Evolutionary conservation across 2,329 filamentous ascomycete genomes (phyloP).

Genomic region (Lachnellula willkommii): DNA sequence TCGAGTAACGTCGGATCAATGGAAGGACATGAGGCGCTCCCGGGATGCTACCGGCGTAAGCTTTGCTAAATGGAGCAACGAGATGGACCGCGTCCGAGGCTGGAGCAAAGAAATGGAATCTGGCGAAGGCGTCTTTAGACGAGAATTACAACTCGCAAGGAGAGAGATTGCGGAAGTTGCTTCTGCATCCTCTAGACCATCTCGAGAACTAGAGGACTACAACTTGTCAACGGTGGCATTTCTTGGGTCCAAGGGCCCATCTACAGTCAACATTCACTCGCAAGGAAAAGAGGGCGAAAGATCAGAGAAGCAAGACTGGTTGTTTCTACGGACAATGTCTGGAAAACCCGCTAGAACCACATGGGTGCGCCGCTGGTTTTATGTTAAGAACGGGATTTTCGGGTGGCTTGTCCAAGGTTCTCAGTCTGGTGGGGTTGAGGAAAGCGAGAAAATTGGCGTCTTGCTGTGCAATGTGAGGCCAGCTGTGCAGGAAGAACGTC

Average conservation of each 20-base stretch:
- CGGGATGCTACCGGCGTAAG: conserved; percentile 57
- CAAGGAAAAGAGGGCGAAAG: conserved; percentile 48
- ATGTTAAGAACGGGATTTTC: conserved; percentile 91
- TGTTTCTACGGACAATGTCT: conserved; percentile 74
- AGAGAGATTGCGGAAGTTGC: conserved; percentile 77
- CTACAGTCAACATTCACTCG: conserved; percentile 42
- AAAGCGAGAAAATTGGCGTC: conserved; percentile 94
- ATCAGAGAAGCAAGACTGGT: conserved; percentile 87
- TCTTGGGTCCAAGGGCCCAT: conserved; percentile 63
- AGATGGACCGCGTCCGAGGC: conserved; percentile 86
- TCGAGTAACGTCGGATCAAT: conserved; percentile 77
- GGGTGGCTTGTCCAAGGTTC: conserved; percentile 84
- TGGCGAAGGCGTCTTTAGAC: conserved; percentile 75
- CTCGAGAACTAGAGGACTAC: conserved; percentile 89
- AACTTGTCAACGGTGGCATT: conserved; percentile 85
- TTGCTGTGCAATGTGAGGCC: conserved; percentile 89
- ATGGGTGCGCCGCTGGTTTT: conserved; percentile 93
- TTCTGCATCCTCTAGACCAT: conserved; percentile 67
- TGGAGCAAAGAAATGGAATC: conserved; percentile 95
- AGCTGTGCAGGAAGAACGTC: conserved; percentile 83
- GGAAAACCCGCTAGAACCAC: conserved; percentile 86
- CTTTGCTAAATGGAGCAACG: conserved; percentile 63
- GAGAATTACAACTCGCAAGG: conserved; percentile 73
- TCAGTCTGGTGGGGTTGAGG: conserved; percentile 77
- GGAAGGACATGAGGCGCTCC: conserved; percentile 74